A percentile compares a stretch with the other conserved stretches of the same genome.
These are phyloP conservation scores for Eimeria brunetti DNA, from an alignment of 169 alveolate genomes.

Conservation along the genomic window DNA sequence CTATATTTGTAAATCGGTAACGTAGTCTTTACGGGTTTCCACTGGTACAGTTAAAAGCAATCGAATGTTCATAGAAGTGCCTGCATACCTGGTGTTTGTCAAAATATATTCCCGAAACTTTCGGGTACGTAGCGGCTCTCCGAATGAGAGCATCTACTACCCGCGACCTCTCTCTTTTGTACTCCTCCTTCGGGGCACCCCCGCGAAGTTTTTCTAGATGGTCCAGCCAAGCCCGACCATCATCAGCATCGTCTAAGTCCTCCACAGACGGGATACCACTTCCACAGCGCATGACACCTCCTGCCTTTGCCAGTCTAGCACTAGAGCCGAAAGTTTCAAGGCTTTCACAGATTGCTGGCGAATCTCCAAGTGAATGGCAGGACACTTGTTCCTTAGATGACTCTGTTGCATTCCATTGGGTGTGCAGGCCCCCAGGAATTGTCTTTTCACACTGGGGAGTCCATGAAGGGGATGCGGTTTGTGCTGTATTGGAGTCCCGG, in stretches of 20 bases:
- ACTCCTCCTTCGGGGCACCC: conserved; percentile 82
- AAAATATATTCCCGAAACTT: conserved; percentile 87
- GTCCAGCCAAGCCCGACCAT: conserved; percentile 76
- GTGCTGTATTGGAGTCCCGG: conserved; percentile 9
- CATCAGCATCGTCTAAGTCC: conserved; percentile 58
- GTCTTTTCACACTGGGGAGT: conserved; percentile 6
- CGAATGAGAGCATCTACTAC: conserved; percentile 85
- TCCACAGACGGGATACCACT: background rate
- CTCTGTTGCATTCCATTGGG: conserved; percentile 6
- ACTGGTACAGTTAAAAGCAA: background rate
- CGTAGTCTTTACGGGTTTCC: background rate
- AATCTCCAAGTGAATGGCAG: background rate
- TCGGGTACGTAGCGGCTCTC: conserved; percentile 85
- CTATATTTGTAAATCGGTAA: background rate
- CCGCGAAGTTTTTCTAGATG: conserved; percentile 78
- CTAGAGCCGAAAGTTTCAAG: conserved; percentile 4
- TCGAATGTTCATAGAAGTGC: background rate
- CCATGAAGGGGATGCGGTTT: conserved; percentile 8
- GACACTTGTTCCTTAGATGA: background rate
- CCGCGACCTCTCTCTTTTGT: conserved; percentile 84
- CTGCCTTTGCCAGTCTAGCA: background rate
- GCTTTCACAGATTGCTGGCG: conserved; percentile 7
- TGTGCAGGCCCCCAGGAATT: conserved; percentile 19
- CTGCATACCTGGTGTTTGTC: conserved; percentile 84
- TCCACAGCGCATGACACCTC: background rate